Evolutionary conservation across 108 stramenopile genomes (phyloP).

Genomic region (Fragilariopsis cylindrus): DNA sequence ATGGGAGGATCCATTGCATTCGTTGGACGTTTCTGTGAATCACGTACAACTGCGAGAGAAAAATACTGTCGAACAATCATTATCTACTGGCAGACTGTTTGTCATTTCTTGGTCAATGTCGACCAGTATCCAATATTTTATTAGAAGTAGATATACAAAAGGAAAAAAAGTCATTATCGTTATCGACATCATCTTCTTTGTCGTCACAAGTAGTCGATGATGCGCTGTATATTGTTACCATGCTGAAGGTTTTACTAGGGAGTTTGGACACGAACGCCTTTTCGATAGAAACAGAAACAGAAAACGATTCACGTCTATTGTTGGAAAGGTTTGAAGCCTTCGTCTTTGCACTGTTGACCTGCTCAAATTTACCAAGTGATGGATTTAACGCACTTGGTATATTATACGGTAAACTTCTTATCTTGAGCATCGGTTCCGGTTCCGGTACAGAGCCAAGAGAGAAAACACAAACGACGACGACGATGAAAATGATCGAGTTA

Average conservation of each 20-base stretch:
- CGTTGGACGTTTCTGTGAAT: conserved; percentile 27
- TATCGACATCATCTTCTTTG: neutral
- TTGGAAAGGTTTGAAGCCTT: conserved; percentile 17
- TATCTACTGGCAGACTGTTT: conserved; percentile 7
- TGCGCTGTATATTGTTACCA: conserved; percentile 13
- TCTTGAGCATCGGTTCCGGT: conserved; percentile 4
- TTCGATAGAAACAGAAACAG: neutral
- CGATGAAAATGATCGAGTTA: neutral
- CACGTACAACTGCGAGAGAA: neutral
- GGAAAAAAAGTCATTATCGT: neutral
- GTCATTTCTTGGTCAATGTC: conserved; percentile 9
- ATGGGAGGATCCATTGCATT: conserved; percentile 31
- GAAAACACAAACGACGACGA: neutral
- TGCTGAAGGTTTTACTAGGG: conserved; percentile 26
- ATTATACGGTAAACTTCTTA: conserved; percentile 38
- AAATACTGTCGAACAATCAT: conserved; percentile 4
- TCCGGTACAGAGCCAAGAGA: neutral
- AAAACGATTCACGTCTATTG: neutral
- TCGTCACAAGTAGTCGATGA: conserved; percentile 2
- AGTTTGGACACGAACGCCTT: neutral
- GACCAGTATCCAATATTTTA: conserved; percentile 1
- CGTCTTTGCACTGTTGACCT: conserved; percentile 21
- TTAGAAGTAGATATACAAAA: neutral
- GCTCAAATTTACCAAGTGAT: conserved; percentile 30
- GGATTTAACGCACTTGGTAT: conserved; percentile 39